Percentiles rank a stretch among this genome's conserved stretches.
Evolutionary conservation across 192 early-diverging fungal species (phyloP).

Genomic region (Coemansia sp.): DNA sequence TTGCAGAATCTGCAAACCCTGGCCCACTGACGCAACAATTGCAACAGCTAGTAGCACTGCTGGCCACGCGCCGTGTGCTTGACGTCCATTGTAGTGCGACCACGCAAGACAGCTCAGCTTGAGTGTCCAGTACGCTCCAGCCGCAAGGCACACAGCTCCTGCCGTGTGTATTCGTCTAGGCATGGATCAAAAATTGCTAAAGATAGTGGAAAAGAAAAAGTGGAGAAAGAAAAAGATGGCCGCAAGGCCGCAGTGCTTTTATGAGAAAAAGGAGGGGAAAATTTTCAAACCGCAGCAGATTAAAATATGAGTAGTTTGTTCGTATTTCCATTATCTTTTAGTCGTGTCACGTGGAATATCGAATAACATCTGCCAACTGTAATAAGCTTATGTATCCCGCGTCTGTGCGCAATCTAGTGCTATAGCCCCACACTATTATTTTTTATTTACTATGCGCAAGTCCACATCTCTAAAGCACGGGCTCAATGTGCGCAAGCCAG

Average conservation of each 20-base stretch:
- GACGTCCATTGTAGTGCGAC: not conserved
- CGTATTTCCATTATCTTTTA: not conserved
- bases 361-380: not conserved
- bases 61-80: slow-evolving; percentile 18
- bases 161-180: slow-evolving; percentile 1
- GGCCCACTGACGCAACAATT: not conserved
- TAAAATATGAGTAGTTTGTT: not conserved
- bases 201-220: not conserved
- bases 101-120: not conserved
- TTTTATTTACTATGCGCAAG: slow-evolving; percentile 25
- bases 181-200: not conserved
- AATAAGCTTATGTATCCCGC: not conserved
- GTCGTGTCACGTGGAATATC: not conserved
- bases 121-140: not conserved
- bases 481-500: slow-evolving; percentile 38
- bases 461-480: slow-evolving; percentile 33
- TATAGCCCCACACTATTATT: not conserved
- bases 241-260: not conserved
- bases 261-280: not conserved
- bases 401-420: not conserved
- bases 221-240: too few relatives aligned
- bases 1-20: not conserved
- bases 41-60: slow-evolving; percentile 7
- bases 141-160: not conserved
- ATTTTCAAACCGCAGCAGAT: not conserved